Percentiles rank a stretch among this genome's conserved stretches.
Conservation (phyloP, 371 early-diverging fungal genomes). For the Lichtheimia corymbifera region DNA sequence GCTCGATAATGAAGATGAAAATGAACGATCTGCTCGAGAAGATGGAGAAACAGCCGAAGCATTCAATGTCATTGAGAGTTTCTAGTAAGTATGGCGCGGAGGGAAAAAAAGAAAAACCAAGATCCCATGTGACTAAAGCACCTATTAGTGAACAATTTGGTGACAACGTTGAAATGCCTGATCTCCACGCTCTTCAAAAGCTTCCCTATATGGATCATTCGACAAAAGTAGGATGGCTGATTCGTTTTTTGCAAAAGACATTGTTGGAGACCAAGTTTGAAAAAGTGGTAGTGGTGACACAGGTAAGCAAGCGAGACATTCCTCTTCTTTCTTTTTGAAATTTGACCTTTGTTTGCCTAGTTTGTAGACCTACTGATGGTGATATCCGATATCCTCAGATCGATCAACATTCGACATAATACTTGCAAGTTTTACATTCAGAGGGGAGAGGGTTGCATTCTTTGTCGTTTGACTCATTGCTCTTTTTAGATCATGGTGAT, state of each 20-base stretch:
- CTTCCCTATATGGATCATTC: constrained; percentile 33
- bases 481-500: constrained; percentile 37
- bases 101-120: no score
- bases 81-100: constrained; percentile 24
- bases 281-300: constrained; percentile 44
- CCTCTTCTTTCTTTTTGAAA: background rate
- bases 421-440: constrained; percentile 31
- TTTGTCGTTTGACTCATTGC: no score
- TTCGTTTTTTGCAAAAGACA: constrained; percentile 21
- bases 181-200: constrained; percentile 31
- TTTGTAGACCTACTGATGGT: constrained; percentile 37
- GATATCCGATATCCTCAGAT: constrained; percentile 22
- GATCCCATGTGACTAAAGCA: no score
- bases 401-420: constrained; percentile 20
- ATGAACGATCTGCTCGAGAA: constrained; percentile 20
- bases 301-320: constrained; percentile 18
- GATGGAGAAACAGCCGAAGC: constrained; percentile 30
- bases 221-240: constrained; percentile 39
- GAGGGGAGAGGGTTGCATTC: no score
- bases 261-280: constrained; percentile 17
- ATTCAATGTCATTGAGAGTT: constrained; percentile 34
- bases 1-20: constrained; percentile 5
- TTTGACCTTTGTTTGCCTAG: constrained; percentile 4
- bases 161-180: constrained; percentile 17
- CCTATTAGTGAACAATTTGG: constrained; percentile 35